Conservation (phyloP, 2,329 filamentous ascomycete species). For the Xylaria sp. region DNA sequence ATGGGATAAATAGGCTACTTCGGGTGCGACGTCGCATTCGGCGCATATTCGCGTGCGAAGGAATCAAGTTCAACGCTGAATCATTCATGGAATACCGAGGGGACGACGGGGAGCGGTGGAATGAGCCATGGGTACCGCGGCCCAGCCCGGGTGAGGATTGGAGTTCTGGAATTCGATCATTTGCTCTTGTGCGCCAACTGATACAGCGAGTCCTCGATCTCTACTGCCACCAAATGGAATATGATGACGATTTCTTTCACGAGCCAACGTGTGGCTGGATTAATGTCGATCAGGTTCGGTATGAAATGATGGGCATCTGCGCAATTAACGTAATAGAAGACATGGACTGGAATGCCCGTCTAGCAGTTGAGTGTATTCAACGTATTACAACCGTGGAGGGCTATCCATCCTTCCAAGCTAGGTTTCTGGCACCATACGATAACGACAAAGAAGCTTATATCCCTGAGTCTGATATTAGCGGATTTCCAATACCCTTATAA, state of each 20-base stretch:
- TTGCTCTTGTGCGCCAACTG: constrained; percentile 32
- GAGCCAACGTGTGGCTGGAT: constrained; percentile 27
- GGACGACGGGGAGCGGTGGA: neutral
- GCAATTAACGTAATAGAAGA: constrained; percentile 27
- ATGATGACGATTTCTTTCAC: constrained; percentile 5
- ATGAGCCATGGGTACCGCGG: constrained; percentile 34
- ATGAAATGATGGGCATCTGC: constrained; percentile 36
- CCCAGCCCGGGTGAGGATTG: constrained; percentile 14
- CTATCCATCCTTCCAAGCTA: neutral
- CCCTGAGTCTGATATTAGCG: neutral
- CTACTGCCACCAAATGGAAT: constrained; percentile 6
- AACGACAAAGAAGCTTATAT: constrained; percentile 11
- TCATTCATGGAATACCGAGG: constrained; percentile 10
- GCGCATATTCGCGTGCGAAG: constrained; percentile 14
- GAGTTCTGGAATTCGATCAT: constrained; percentile 34
- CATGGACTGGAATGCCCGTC: constrained; percentile 33
- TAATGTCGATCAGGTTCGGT: constrained; percentile 31
- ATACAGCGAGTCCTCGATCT: constrained; percentile 28
- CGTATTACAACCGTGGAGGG: neutral
- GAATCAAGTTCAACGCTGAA: constrained; percentile 4
- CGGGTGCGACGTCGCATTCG: constrained; percentile 14
- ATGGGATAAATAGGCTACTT: neutral
- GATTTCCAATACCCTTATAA: neutral
- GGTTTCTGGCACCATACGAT: constrained; percentile 3
- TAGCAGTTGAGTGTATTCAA: constrained; percentile 32